Base-by-base conservation (phyloP, 2,329 filamentous ascomycete species). In the Nemania bipapillata region DNA sequence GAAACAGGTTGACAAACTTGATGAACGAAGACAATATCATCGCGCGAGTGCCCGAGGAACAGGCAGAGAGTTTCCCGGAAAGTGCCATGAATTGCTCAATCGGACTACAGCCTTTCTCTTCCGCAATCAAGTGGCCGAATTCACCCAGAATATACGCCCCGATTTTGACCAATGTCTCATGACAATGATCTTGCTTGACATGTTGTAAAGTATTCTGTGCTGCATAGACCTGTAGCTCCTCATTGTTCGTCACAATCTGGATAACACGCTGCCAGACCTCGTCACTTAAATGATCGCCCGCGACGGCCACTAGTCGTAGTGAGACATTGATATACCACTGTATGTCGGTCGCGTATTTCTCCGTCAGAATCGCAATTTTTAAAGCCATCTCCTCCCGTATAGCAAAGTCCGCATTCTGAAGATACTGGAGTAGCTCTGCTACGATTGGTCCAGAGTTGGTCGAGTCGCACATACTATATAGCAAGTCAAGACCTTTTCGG, bases 281-380 rank as follows among this genome's bases (percentile, higher is more conserved):
- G 72, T 99, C 96, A 80, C 95, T 98, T 74, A 99, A 95, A 79
- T 99, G 96, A 77, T 99, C 96, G 73, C 96, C 96, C 2, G 96
- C 96, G 89, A 98, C 94, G 66, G 95, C 94, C 67, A 99, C 94
- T 60, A 99, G 87, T 64, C 95, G 90, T 73, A 99, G 85, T 11
- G 96, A 97, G 74, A 98, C 97, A 78, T 99, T 95, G 70, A 99
- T 96, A 80, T 99, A 99, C 96, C 96, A 99, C 83, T 98, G 95
- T 22, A 97, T 93, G 77, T 99, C 96, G 0, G 94, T 97, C 26
- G 96, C 96, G 79, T 99, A 99, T 79, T 98, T 98, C 79, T 99
- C 96, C 0, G 96, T 98, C 72, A 99, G 81, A 77, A 99, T 99
- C 60, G 96, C 96, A 81, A 99, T 97, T 83, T 99, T 99, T 71